Base-by-base conservation (phyloP, 108 stramenopile species). In the Asterionellopsis glacialis region DNA sequence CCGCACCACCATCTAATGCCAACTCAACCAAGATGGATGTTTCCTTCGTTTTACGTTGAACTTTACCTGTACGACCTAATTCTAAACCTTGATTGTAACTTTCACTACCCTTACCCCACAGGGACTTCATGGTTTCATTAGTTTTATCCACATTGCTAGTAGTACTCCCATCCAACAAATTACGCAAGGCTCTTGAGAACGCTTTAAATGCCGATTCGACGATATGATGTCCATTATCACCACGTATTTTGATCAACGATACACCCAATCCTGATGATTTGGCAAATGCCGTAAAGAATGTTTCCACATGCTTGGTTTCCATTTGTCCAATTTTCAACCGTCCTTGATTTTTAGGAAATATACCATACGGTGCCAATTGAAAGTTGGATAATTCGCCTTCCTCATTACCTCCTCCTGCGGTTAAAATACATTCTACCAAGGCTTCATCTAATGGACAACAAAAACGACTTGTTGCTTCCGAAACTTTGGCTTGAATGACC, bases 381-480 rank as follows among this genome's bases (percentile, higher is more conserved):
- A 81, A 88, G 0, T 67, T 40, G 7, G 61, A 27, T 9, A 76
- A 25, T 22, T 53, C 45, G 11, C 68, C 68, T n/a, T 67, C 59
- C 13, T 13, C 42, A 22, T 55, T 53, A 15, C 45, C 61, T 28
- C 24, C 47, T 22, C 25, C 23, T 28, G 9, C 63, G 44, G 70
- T 70, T n/a, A 87, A 63, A 9, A 61, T 57, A 59, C 85, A 87
- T 62, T 83, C 81, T 0, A 88, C 89, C 44, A 89, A 71, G 10
- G 87, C 88, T 58, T 94, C 93, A 50, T 94, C 93, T 19, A 94
- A 76, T 27, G 93, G 93, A 69, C 89, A 91, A 56, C 79, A 87
- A 64, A 94, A 92, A 11, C 79, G 70, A 41, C 70, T 72, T 19
- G 53, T 42, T 1, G 38, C 51, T 14, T 19, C 33, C 42, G 61